Percentiles rank a stretch among this genome's conserved stretches.
phyloP scores from a whole-genome alignment of 768 basidiomycete species.

The Hortiboletus campestris region DNA sequence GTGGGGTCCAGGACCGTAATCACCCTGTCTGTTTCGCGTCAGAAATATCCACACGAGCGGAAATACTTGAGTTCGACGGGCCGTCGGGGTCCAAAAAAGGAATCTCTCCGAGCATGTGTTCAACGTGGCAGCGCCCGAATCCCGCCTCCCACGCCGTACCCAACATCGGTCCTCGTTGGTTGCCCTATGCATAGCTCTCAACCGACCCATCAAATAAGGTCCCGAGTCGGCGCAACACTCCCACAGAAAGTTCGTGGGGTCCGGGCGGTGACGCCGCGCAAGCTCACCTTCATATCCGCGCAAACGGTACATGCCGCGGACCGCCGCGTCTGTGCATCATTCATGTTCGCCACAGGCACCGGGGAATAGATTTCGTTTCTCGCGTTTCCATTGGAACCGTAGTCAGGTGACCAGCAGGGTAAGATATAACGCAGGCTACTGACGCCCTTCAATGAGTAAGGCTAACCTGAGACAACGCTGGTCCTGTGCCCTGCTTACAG shows the following conservation, averaged over 20 bases:
- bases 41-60: background rate
- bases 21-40: constrained; percentile 5
- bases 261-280: constrained; percentile 14
- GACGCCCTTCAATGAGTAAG: background rate
- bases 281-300: constrained; percentile 33
- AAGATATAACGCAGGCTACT: constrained; percentile 2
- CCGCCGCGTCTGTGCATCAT: constrained; percentile 23
- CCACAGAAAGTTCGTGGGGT: constrained; percentile 1
- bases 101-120: constrained; percentile 1
- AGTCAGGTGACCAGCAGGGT: constrained; percentile 13
- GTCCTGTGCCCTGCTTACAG: background rate
- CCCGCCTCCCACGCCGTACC: background rate
- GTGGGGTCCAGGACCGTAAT: background rate
- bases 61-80: background rate
- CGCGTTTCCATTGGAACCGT: constrained; percentile 24
- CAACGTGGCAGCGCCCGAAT: background rate
- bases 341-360: constrained; percentile 30
- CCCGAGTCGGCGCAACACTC: background rate
- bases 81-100: constrained; percentile 3
- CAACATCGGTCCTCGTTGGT: background rate
- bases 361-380: constrained; percentile 20
- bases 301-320: constrained; percentile 26
- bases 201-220: constrained; percentile 4
- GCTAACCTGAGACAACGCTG: background rate
- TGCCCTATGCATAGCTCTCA: constrained; percentile 6